A percentile compares a stretch with the other conserved stretches of the same genome.
Conservation (phyloP, 2,329 filamentous ascomycete species). For the Aspergillus piperis region DNA sequence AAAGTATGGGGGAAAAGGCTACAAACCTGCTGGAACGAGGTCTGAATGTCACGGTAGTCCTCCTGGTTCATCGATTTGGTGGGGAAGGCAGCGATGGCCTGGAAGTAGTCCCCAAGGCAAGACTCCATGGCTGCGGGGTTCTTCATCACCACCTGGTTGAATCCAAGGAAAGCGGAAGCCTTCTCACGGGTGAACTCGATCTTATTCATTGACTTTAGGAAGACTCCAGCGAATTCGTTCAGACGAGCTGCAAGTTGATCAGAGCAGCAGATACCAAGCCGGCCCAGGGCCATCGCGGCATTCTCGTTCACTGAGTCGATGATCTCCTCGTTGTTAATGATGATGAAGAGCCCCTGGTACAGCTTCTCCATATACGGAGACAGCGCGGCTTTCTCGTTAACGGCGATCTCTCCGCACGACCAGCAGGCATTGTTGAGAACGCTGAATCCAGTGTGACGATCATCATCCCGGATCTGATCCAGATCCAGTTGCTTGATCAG, state of each 20-base stretch:
- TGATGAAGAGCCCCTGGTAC: constrained; percentile 74
- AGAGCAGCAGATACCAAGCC: constrained; percentile 77
- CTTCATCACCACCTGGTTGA: constrained; percentile 77
- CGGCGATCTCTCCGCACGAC: constrained; percentile 89
- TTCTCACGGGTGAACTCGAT: constrained; percentile 92
- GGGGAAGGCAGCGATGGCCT: constrained; percentile 72
- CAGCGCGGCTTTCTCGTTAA: constrained; percentile 73
- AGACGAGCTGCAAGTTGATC: constrained; percentile 77
- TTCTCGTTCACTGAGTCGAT: constrained; percentile 90
- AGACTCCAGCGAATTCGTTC: constrained; percentile 75
- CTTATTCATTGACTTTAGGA: constrained; percentile 77
- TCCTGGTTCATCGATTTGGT: constrained; percentile 64
- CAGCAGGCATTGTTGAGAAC: constrained; percentile 98
- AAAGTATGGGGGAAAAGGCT: not conserved
- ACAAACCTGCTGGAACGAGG: constrained; percentile 75
- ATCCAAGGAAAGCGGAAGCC: constrained; percentile 87
- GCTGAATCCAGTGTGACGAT: constrained; percentile 81
- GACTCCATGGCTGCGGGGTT: constrained; percentile 94
- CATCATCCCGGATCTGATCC: constrained; percentile 72
- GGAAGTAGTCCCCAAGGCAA: constrained; percentile 78
- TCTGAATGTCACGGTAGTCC: constrained; percentile 61
- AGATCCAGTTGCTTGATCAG: constrained; percentile 87
- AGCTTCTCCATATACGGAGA: constrained; percentile 74
- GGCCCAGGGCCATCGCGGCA: constrained; percentile 86
- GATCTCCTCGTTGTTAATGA: constrained; percentile 81